Evolutionary conservation across 345 rosid species (phyloP).

Genomic region (Clarkia xantiana): DNA sequence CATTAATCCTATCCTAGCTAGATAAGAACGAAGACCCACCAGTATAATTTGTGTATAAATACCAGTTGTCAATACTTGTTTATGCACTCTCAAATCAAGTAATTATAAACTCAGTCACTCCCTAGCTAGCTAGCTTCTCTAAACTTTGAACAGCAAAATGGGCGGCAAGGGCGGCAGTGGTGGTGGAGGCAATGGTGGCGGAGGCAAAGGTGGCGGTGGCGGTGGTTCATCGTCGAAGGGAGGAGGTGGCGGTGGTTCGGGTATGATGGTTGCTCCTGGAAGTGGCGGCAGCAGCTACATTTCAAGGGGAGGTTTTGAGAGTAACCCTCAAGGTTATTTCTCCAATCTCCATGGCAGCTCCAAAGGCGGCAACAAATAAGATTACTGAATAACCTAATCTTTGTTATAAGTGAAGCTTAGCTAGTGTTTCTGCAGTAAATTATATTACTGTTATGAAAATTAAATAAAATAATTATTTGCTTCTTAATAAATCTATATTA

Average conservation of each 20-base stretch:
- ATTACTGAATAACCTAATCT: no score
- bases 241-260: background rate
- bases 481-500: no score
- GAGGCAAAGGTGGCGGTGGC: background rate
- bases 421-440: background rate
- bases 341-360: background rate
- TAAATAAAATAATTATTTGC: background rate
- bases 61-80: no score
- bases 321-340: background rate
- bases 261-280: slow-evolving; percentile 1
- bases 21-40: no score
- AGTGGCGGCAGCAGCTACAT: background rate
- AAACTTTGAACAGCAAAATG: background rate
- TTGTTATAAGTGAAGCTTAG: no score
- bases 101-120: no score
- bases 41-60: no score
- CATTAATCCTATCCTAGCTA: no score
- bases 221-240: background rate
- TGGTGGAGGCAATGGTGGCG: background rate
- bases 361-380: background rate
- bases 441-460: background rate
- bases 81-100: no score
- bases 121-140: background rate
- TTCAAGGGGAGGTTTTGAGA: slow-evolving; percentile 1
- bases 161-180: slow-evolving; percentile 1